These are phyloP conservation scores for Spizellomyces sp. DNA, from an alignment of 192 early-diverging fungal genomes.

Conservation along the genomic window DNA sequence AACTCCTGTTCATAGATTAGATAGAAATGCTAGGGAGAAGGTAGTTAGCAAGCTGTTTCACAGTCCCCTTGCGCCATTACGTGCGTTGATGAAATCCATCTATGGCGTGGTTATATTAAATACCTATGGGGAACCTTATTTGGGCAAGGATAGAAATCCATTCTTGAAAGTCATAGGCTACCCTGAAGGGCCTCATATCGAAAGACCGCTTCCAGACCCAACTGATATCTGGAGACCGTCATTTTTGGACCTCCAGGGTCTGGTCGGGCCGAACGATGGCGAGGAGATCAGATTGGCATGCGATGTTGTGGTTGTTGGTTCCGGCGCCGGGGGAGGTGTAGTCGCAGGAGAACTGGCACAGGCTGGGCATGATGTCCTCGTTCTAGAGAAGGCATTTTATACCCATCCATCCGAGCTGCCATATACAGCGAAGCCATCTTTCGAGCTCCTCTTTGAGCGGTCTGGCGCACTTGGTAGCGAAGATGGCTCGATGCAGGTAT, in stretches of 20 bases:
- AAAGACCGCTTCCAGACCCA: constrained; percentile 38
- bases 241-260: constrained; percentile 54
- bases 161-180: constrained; percentile 56
- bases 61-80: constrained; percentile 21
- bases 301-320: constrained; percentile 73
- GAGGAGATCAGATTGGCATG: constrained; percentile 21
- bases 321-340: constrained; percentile 71
- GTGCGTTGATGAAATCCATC: constrained; percentile 37
- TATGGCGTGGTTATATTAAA: constrained; percentile 16
- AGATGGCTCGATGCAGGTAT: constrained; percentile 56
- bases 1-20: constrained; percentile 36
- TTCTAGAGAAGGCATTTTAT: constrained; percentile 75
- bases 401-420: constrained; percentile 53
- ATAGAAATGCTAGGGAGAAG: constrained; percentile 26
- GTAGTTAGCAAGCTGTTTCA: constrained; percentile 36
- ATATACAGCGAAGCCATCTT: constrained; percentile 52
- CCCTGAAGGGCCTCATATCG: constrained; percentile 49
- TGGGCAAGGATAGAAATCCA: constrained; percentile 3
- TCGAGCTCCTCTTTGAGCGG: constrained; percentile 59
- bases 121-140: constrained; percentile 23
- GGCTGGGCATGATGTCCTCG: constrained; percentile 67
- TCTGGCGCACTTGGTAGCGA: constrained; percentile 48
- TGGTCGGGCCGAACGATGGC: constrained; percentile 7
- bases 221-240: constrained; percentile 51
- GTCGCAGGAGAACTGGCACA: constrained; percentile 66